Evolutionary conservation across 2,329 filamentous ascomycete species (phyloP).

Genomic region (Calonectria naviculata): DNA sequence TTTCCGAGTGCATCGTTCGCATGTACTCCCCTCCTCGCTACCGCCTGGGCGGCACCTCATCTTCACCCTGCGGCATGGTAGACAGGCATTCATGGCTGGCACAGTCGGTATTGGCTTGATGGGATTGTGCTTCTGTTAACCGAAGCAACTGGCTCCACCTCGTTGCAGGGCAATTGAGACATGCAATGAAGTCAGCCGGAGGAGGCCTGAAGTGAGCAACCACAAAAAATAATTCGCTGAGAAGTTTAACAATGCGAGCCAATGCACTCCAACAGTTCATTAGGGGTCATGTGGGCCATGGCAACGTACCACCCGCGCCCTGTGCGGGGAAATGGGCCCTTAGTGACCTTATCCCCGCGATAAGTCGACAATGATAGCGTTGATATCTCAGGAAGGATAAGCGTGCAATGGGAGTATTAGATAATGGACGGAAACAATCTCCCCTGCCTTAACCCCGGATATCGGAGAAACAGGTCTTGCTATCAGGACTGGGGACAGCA

Average conservation of each 20-base stretch:
- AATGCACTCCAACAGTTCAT: constrained; percentile 1
- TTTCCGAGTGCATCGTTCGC: constrained; percentile 51
- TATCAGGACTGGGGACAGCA: not conserved
- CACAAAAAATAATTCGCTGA: not conserved
- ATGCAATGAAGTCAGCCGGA: not conserved
- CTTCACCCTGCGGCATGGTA: constrained; percentile 51
- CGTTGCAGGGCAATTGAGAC: not conserved
- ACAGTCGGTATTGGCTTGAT: not conserved
- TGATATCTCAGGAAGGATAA: not conserved
- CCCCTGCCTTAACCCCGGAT: not conserved
- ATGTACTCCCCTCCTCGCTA: constrained; percentile 33
- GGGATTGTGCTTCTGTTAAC: not conserved
- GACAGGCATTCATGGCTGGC: constrained; percentile 43
- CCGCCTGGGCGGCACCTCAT: constrained; percentile 48
- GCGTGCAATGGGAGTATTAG: not conserved
- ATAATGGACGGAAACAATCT: not conserved
- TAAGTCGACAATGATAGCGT: not conserved
- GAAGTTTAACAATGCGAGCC: not conserved
- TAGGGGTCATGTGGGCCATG: not conserved
- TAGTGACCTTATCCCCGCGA: not conserved
- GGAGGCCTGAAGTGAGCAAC: not conserved
- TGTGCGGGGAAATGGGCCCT: constrained; percentile 6
- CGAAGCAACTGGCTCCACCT: not conserved
- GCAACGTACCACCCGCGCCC: not conserved
- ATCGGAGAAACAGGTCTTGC: not conserved